Evolutionary conservation across 441 rosid genomes (phyloP).

Genomic region (Jatropha podagrica): DNA sequence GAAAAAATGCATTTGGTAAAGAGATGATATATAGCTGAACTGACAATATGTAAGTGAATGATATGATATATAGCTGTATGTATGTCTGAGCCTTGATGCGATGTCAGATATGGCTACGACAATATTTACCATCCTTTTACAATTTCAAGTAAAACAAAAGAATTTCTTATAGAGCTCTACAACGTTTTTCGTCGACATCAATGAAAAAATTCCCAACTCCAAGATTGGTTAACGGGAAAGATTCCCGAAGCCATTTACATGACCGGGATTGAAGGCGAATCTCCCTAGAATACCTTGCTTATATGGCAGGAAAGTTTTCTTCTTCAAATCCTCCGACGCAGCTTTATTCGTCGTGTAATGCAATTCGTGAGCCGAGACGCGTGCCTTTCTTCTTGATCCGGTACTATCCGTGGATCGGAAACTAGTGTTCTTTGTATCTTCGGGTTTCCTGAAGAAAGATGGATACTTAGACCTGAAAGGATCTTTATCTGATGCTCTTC

Average conservation of each 20-base stretch:
- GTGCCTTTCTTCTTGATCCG: constrained; percentile 42
- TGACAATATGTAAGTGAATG: too few species aligned
- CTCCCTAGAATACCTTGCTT: constrained; percentile 74
- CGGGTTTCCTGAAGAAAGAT: constrained; percentile 49
- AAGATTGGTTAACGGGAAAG: constrained; percentile 18
- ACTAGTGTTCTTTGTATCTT: constrained; percentile 49
- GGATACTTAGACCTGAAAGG: constrained; percentile 44
- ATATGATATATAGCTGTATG: not conserved
- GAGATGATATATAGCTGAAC: not conserved
- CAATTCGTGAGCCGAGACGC: constrained; percentile 71
- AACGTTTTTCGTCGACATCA: constrained; percentile 3
- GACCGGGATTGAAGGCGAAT: constrained; percentile 50
- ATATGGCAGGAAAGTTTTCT: constrained; percentile 87
- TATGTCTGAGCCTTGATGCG: not conserved
- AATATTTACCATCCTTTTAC: constrained; percentile 15
- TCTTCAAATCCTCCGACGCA: constrained; percentile 65
- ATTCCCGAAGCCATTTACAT: constrained; percentile 32
- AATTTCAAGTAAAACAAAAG: not conserved
- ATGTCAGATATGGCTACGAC: not conserved
- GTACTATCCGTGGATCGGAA: constrained; percentile 45
- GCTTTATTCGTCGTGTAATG: constrained; percentile 84
- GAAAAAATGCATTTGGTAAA: not conserved
- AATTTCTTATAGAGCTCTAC: not conserved
- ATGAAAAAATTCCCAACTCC: not conserved
- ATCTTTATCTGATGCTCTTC: constrained; percentile 66